phyloP scores from a whole-genome alignment of 2,329 filamentous ascomycete species.

The Acarospora socialis region DNA sequence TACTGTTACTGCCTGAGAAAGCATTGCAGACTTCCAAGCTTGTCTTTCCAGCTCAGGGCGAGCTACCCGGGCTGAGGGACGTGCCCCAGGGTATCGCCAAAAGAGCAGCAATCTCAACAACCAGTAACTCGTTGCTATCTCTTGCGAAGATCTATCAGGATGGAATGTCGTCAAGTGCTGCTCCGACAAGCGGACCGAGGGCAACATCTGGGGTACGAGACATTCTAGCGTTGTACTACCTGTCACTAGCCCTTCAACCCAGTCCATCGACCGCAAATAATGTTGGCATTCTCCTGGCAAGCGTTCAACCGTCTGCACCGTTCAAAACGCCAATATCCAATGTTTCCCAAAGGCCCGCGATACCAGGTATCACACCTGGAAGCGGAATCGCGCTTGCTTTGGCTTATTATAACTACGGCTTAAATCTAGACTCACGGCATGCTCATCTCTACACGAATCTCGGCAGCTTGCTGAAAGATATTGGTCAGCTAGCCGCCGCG shows the following conservation, averaged over 20 bases:
- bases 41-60: slow-evolving; percentile 62
- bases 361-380: slow-evolving; percentile 70
- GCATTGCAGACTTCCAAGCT: slow-evolving; percentile 70
- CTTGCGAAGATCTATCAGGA: slow-evolving; percentile 97
- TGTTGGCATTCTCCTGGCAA: slow-evolving; percentile 89
- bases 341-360: slow-evolving; percentile 31
- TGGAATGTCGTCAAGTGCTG: slow-evolving; percentile 63
- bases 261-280: slow-evolving; percentile 98
- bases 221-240: slow-evolving; percentile 86
- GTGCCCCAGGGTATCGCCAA: slow-evolving; percentile 57
- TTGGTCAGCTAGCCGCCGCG: slow-evolving; percentile 78
- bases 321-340: slow-evolving; percentile 19
- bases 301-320: slow-evolving; percentile 59
- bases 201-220: slow-evolving; percentile 70
- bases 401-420: slow-evolving; percentile 88
- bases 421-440: slow-evolving; percentile 73
- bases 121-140: slow-evolving; percentile 87
- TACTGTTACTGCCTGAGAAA: slow-evolving; percentile 69
- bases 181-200: slow-evolving; percentile 39
- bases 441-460: slow-evolving; percentile 95
- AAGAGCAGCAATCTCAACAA: slow-evolving; percentile 76
- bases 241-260: slow-evolving; percentile 84
- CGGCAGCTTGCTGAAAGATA: slow-evolving; percentile 88
- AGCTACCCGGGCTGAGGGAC: slow-evolving; percentile 65
- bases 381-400: slow-evolving; percentile 80